Conservation (phyloP, 768 basidiomycete genomes). For the Suillus ampliporus region DNA sequence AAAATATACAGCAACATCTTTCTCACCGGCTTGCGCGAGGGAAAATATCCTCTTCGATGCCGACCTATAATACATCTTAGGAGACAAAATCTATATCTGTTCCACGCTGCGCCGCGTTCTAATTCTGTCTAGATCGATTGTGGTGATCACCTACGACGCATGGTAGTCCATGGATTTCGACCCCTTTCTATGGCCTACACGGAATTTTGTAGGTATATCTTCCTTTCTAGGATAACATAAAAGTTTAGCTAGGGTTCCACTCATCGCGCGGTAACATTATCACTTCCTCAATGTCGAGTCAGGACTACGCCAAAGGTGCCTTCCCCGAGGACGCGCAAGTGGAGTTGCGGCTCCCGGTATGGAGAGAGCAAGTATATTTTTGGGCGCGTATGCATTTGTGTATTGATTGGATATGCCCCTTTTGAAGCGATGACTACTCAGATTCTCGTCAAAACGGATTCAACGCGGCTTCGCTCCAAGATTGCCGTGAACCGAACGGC, state of each 20-base stretch:
- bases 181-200: too few species aligned
- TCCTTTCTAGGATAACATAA: too few species aligned
- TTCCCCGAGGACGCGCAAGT: constrained; percentile 36
- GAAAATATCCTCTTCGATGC: too few species aligned
- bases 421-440: constrained; percentile 7
- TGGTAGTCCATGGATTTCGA: too few species aligned
- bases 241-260: background rate
- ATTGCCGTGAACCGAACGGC: constrained; percentile 35
- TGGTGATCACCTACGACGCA: too few species aligned
- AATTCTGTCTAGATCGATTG: too few species aligned
- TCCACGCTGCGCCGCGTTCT: too few species aligned
- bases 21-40: too few species aligned
- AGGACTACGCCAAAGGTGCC: constrained; percentile 26
- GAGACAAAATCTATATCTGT: too few species aligned
- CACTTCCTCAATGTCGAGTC: background rate
- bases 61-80: too few species aligned
- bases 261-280: background rate
- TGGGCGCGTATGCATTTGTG: constrained; percentile 29
- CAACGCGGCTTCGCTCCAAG: constrained; percentile 31
- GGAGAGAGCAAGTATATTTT: constrained; percentile 43
- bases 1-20: too few species aligned
- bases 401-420: constrained; percentile 27
- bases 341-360: constrained; percentile 35
- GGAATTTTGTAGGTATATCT: too few species aligned
- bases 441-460: constrained; percentile 41